Conservation (phyloP, 768 basidiomycete species). For the Termitomyces sp. region DNA sequence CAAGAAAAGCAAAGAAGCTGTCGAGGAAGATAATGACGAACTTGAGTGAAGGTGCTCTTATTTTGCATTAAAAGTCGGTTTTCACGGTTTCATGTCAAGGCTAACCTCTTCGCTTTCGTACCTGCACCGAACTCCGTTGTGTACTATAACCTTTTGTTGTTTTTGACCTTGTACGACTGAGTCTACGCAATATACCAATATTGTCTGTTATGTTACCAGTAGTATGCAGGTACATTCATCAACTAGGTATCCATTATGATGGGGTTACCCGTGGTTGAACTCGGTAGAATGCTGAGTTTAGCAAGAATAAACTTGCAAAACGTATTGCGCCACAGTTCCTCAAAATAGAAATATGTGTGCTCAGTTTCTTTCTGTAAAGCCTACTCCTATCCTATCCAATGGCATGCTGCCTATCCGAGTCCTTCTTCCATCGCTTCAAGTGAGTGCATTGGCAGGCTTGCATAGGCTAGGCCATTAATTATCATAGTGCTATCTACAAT, state of each 20-base stretch:
- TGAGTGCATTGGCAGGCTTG: no score
- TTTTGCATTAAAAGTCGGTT: background rate
- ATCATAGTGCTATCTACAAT: no score
- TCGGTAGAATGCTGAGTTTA: background rate
- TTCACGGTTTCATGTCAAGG: background rate
- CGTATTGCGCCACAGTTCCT: background rate
- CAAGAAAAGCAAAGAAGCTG: constrained; percentile 48
- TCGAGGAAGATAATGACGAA: constrained; percentile 45
- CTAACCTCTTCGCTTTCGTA: background rate
- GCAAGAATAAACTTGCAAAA: background rate
- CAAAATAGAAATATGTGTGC: no score
- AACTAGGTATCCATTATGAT: no score
- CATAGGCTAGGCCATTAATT: no score
- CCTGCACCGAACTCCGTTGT: background rate
- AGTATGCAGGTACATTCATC: background rate
- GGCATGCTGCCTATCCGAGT: no score
- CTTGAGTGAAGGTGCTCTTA: constrained; percentile 2
- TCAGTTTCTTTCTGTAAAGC: no score
- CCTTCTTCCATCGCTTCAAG: no score
- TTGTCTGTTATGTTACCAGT: background rate
- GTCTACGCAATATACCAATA: background rate
- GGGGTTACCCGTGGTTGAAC: no score
- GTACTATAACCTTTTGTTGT: background rate
- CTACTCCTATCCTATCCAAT: no score
- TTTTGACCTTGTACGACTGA: background rate